These are phyloP conservation scores for Ambrosia trifida DNA, from an alignment of 129 eudicot genomes.

Conservation along the genomic window DNA sequence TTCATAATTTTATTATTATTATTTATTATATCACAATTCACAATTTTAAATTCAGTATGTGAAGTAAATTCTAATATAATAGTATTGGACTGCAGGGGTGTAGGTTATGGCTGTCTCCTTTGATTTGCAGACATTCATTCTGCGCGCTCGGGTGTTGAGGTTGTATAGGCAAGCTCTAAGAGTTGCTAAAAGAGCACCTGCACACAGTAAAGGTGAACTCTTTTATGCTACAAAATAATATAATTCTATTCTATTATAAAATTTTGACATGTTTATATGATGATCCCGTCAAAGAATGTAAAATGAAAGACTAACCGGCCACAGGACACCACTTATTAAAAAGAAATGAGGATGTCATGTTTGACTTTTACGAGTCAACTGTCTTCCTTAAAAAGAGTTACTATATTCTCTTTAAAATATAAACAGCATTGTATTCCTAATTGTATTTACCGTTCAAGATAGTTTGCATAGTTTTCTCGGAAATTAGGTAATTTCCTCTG, in stretches of 20 bases:
- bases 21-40: not conserved
- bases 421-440: not conserved
- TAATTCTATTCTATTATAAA: not conserved
- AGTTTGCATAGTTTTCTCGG: not conserved
- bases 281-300: not conserved
- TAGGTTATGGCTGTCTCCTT: conserved; percentile 52
- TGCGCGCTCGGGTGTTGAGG: conserved; percentile 79
- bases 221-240: not conserved
- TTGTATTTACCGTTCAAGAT: not conserved
- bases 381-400: not conserved
- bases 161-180: conserved; percentile 79
- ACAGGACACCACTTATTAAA: not conserved
- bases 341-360: not conserved
- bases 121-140: conserved; percentile 71
- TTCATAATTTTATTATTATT: not conserved
- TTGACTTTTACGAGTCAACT: conserved; percentile 19
- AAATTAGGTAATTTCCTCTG: not conserved
- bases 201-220: conserved; percentile 54
- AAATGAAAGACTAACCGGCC: not conserved
- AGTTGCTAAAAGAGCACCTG: conserved; percentile 66
- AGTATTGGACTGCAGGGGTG: conserved; percentile 12
- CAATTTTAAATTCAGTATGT: too few species aligned
- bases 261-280: not conserved
- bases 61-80: conserved; percentile 19
- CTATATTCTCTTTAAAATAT: not conserved